Evolutionary conservation across 768 basidiomycete genomes (phyloP), one percentile per base, ranked within the genome.

Genomic region (Agrocybe praecox): DNA sequence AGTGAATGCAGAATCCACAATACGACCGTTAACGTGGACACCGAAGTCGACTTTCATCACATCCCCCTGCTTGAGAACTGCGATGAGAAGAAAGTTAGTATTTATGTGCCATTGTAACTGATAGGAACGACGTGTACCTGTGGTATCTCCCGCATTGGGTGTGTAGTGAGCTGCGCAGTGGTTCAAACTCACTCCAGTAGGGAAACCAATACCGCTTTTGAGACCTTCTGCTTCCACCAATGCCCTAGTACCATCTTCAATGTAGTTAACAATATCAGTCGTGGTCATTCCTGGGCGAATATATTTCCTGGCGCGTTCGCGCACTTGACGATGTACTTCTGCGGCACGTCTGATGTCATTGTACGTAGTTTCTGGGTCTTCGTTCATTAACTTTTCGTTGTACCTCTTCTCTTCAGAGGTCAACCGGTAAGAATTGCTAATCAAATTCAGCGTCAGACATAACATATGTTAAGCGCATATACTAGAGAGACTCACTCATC

Each of bases 1-100:
- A 2, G 97, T 99, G 72, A 98, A 98, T 2, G 97, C 97, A 47
- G 96, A 98, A 70, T 99, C 97, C 23, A 87, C 69, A 57, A 98
- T 99, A 50, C 93, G 81, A n/a, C 96, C 97, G 65, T 90, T 91
- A 33, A 98, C 95, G 61, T 99, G 97, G 2, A 98, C 95, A 49
- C 97, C 97, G 65, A 99, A 84, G 68, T 99, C 97, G 47, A 99
- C 94, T 76, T 99, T 98, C 60, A 99, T 78, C 17, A 98, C 90
- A 67, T 98, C 96, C 34, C 87, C 85, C 54, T 83, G 74, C 68
- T 89, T 80, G 32, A 98, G 76, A 22, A 95, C 96, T 96, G 68
- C 6, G 24, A 33, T 52, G 18, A 17, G 22, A 34, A 61, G 33
- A 19, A 49, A 34, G 10, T 32, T 29, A 34, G 15, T 23, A 44